Percentiles rank a stretch among this genome's conserved stretches.
These are phyloP conservation scores for Fragaria vesca DNA, from an alignment of 306 rosid species.

Conservation along the genomic window DNA sequence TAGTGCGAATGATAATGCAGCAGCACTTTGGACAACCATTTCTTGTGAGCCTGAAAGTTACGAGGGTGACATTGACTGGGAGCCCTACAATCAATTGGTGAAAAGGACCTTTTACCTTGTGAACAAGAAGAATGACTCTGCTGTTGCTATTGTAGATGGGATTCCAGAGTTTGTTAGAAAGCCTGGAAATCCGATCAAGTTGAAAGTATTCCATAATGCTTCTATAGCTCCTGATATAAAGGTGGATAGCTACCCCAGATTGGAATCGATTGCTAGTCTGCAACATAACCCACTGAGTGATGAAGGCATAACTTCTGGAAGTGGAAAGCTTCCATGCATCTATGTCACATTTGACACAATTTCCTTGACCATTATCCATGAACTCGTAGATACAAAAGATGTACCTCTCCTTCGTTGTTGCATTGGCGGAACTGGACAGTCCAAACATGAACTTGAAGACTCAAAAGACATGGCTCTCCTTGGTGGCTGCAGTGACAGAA, in stretches of 20 bases:
- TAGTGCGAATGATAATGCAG: constrained; percentile 49
- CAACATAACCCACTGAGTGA: constrained; percentile 27
- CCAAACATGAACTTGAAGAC: constrained; percentile 55
- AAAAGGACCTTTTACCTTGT: constrained; percentile 62
- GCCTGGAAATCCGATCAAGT: constrained; percentile 93
- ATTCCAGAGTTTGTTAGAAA: constrained; percentile 72
- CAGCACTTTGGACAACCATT: constrained; percentile 62
- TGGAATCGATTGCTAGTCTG: constrained; percentile 36
- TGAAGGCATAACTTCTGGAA: constrained; percentile 40
- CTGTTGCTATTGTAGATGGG: constrained; percentile 80
- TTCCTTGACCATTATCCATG: constrained; percentile 66
- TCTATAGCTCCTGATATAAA: constrained; percentile 39
- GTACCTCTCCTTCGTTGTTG: constrained; percentile 53
- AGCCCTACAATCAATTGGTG: constrained; percentile 51
- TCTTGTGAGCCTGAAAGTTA: constrained; percentile 47
- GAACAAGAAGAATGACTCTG: constrained; percentile 77
- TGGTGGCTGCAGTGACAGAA: constrained; percentile 45
- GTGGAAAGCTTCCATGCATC: constrained; percentile 54
- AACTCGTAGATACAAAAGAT: constrained; percentile 61
- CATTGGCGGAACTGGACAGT: not conserved
- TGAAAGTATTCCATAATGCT: constrained; percentile 61
- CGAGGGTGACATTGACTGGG: constrained; percentile 58
- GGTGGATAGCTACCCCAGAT: constrained; percentile 35
- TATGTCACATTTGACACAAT: constrained; percentile 52
- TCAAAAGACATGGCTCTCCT: constrained; percentile 57